Evolutionary conservation across 139 green algal species (phyloP), one percentile per base, ranked within the genome.

Genomic region (Chlorokybus atmophyticus): DNA sequence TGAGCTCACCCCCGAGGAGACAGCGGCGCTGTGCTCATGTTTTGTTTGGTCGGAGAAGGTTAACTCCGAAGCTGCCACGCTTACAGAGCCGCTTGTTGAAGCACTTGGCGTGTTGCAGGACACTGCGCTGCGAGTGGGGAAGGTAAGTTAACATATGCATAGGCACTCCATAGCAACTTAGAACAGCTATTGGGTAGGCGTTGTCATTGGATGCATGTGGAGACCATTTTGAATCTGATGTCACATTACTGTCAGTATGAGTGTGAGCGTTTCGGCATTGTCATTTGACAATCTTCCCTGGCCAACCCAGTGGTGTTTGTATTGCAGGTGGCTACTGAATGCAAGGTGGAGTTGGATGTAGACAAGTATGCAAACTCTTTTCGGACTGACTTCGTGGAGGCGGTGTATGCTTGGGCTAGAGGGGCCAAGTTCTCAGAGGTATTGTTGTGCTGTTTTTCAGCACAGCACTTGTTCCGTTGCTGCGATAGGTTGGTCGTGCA

Each of bases 301-400:
- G n/a, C n/a, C n/a, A n/a, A n/a, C n/a, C n/a, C n/a, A n/a, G n/a
- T n/a, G n/a, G n/a, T n/a, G n/a, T n/a, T n/a, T n/a, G n/a, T n/a
- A n/a, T n/a, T n/a, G n/a, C n/a, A n/a, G n/a, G n/a, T 71, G 27
- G 5, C 40, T 41, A 19, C 23, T 26, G 50, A 59, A 39, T 61
- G 63, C 26, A 71, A 71, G 56, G 40, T 68, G 19, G 30, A 50
- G 14, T 5, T 73, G 2, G 75, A 90, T 14, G 66, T 76, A 29
- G 79, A 91, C 4, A 75, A 80, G 50, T 93, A 85, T 66, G 68
- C 85, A 7, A 72, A 74, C 7, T 66, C 48, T 10, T 93, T 93
- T 55, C 71, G 70, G 52, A 75, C 82, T 0, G 64, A 54, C 24
- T 70, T 91, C 24, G 86, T 91, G 79, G 82, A 90, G 54, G 73